phyloP scores from a whole-genome alignment of 805 yeast genomes.

The Metschnikowia reukaufii region DNA sequence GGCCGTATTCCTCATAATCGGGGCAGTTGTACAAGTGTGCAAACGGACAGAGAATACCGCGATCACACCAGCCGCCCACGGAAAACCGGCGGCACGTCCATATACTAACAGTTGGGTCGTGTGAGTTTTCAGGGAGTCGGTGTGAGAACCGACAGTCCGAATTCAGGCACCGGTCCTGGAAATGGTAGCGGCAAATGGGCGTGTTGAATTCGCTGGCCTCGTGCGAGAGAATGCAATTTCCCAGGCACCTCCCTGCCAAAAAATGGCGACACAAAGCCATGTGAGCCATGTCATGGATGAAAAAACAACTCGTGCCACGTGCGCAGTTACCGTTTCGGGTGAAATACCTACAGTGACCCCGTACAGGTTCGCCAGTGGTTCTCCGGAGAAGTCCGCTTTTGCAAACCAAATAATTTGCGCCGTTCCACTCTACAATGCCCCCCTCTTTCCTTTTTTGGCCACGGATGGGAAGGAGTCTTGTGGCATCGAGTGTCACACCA shows the following conservation, averaged over 20 bases:
- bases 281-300: conserved; percentile 49
- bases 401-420: conserved; percentile 11
- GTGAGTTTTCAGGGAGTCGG: conserved; percentile 48
- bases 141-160: conserved; percentile 57
- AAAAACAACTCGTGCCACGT: conserved; percentile 52
- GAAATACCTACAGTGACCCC: conserved; percentile 35
- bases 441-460: conserved; percentile 17
- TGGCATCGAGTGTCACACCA: conserved; percentile 43
- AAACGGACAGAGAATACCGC: conserved; percentile 57
- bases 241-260: conserved; percentile 48
- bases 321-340: conserved; percentile 52
- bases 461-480: conserved; percentile 40
- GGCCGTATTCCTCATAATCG: conserved; percentile 61
- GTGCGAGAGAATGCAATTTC: conserved; percentile 58
- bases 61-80: conserved; percentile 63
- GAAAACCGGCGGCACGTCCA: conserved; percentile 67
- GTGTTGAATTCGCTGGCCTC: conserved; percentile 58
- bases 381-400: conserved; percentile 9
- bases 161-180: conserved; percentile 30
- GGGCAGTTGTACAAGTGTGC: conserved; percentile 68
- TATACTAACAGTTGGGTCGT: conserved; percentile 37
- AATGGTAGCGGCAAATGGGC: conserved; percentile 32
- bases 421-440: conserved; percentile 31
- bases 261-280: conserved; percentile 56
- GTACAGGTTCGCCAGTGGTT: conserved; percentile 1